A percentile compares a stretch with the other conserved stretches of the same genome.
These are phyloP conservation scores for Rosa hybrid DNA, from an alignment of 331 rosid genomes.

Conservation along the genomic window DNA sequence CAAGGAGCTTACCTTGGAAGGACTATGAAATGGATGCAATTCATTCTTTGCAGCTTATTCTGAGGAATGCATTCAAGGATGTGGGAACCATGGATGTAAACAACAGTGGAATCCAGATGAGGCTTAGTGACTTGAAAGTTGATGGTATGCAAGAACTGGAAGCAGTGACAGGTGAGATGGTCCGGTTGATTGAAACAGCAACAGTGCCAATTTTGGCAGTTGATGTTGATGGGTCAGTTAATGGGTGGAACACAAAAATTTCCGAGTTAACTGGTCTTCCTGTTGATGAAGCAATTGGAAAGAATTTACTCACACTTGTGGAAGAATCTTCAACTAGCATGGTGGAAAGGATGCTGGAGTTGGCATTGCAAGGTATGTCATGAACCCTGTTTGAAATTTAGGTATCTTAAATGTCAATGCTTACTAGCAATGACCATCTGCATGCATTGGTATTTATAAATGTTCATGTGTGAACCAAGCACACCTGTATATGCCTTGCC, in stretches of 20 bases:
- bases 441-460: background rate
- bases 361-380: slow-evolving; percentile 74
- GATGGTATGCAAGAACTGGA: slow-evolving; percentile 96
- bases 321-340: slow-evolving; percentile 70
- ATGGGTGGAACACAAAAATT: slow-evolving; percentile 94
- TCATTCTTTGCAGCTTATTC: slow-evolving; percentile 94
- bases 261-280: slow-evolving; percentile 88
- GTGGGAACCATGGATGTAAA: slow-evolving; percentile 29
- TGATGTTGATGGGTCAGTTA: slow-evolving; percentile 74
- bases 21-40: slow-evolving; percentile 99
- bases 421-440: background rate
- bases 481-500: slow-evolving; percentile 7
- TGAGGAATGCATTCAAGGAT: slow-evolving; percentile 82
- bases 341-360: slow-evolving; percentile 69
- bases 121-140: slow-evolving; percentile 69
- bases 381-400: slow-evolving; percentile 9
- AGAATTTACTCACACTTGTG: slow-evolving; percentile 72
- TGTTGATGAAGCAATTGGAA: slow-evolving; percentile 82
- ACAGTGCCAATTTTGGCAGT: slow-evolving; percentile 94
- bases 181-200: slow-evolving; percentile 91
- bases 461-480: background rate
- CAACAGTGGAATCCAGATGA: slow-evolving; percentile 51
- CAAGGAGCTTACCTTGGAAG: slow-evolving; percentile 91
- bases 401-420: background rate
- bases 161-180: slow-evolving; percentile 97